Evolutionary conservation across 1,284 basidiomycete genomes (phyloP), one percentile per base, ranked within the genome.

Genomic region (Schizopora paradoxa): DNA sequence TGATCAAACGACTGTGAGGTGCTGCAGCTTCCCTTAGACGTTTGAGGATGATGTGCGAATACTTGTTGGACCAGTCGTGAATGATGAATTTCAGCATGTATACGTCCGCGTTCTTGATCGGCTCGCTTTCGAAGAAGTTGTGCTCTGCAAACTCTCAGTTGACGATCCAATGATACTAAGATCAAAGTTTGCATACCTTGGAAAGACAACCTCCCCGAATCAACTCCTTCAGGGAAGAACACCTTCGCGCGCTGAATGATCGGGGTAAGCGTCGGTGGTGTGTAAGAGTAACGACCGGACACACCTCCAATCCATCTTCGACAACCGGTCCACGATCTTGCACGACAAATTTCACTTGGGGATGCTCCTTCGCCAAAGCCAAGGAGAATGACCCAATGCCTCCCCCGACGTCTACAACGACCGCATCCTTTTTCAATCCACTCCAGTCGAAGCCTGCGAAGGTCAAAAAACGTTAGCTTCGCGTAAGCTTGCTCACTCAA

Each of bases 91-190:
- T 52, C 5, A 61, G 41, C 16, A 59, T 28, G 47, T 50, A 60
- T 10, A 58, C 52, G 11, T 48, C 48, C 3, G 58, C 58, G 14
- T 48, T 36, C 18, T 50, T 54, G 28, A 58, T 51, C 2, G 58
- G 54, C 37, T 62, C 56, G 5, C 47, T 44, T 8, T 14, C 22
- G 47, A 64, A 60, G 46, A 60, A 62, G 47, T 60, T 56, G 41
- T 63, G 58, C 5, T 39, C 57, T 61, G 45, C 23, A 18, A 31
- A 41, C 23, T 39, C 23, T 5, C 5, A 16, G 5, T 34, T 13
- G 5, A n/a, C 5, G 32, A n/a, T n/a, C n/a, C n/a, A n/a, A n/a
- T n/a, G n/a, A n/a, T 35, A 10, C 10, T 14, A 5, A 34, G 32
- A 19, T 5, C 13, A 19, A 5, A 19, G 32, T 16, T 34, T 16